Evolutionary conservation across 495 filamentous ascomycete genomes (phyloP).

Genomic region (Xylaria nigripes): DNA sequence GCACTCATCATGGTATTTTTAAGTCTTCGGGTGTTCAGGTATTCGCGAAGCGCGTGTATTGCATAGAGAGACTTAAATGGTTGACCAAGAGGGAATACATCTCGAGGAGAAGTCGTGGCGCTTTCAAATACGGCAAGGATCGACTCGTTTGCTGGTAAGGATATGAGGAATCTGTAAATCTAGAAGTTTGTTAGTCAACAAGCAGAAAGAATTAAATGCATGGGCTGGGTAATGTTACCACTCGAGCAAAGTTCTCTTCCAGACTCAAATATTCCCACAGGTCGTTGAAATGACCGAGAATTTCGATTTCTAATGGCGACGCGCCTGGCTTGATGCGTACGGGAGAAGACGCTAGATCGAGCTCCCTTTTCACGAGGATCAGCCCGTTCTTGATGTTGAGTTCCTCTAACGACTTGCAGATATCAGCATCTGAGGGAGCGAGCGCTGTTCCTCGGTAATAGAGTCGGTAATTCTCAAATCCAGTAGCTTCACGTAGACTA

Average conservation of each 20-base stretch:
- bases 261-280: conserved; percentile 75
- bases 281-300: conserved; percentile 77
- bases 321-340: conserved; percentile 30
- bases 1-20: conserved; percentile 29
- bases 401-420: conserved; percentile 49
- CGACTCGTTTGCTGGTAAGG: conserved; percentile 61
- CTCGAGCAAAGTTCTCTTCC: conserved; percentile 61
- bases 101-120: conserved; percentile 41
- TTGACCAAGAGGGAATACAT: conserved; percentile 58
- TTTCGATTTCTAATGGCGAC: conserved; percentile 60
- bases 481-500: conserved; percentile 54
- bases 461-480: conserved; percentile 59
- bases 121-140: conserved; percentile 52
- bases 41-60: conserved; percentile 51
- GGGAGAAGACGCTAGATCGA: conserved; percentile 25
- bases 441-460: conserved; percentile 43
- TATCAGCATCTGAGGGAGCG: conserved; percentile 39
- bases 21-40: conserved; percentile 27
- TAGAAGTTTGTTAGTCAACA: conserved; percentile 29
- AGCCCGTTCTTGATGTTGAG: conserved; percentile 52
- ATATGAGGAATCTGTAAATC: conserved; percentile 66
- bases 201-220: neutral
- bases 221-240: conserved; percentile 38
- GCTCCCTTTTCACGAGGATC: conserved; percentile 47
- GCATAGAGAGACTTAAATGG: conserved; percentile 73